These are phyloP conservation scores for Ogataea paraovalis DNA, from an alignment of 805 yeast species.

Conservation along the genomic window DNA sequence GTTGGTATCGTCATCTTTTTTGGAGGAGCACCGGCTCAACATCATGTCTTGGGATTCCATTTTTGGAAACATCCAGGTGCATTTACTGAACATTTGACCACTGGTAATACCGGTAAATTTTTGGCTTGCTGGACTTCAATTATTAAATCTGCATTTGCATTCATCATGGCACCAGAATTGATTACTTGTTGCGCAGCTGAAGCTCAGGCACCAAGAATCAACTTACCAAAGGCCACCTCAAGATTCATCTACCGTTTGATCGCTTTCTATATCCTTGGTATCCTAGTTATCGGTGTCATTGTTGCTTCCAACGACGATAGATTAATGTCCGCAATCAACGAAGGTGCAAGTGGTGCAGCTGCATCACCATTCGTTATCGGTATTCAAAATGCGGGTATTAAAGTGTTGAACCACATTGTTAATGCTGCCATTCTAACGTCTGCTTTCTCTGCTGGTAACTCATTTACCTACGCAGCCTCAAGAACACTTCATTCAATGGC, in stretches of 20 bases:
- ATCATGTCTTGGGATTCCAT: slow-evolving; percentile 61
- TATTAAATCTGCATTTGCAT: slow-evolving; percentile 63
- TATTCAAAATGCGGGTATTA: slow-evolving; percentile 56
- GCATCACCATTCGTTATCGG: slow-evolving; percentile 68
- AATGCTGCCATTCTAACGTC: slow-evolving; percentile 60
- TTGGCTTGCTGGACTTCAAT: slow-evolving; percentile 60
- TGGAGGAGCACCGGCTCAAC: slow-evolving; percentile 56
- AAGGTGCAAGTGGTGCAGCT: slow-evolving; percentile 49
- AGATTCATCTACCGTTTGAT: slow-evolving; percentile 59
- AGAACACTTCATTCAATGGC: slow-evolving; percentile 41
- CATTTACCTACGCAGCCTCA: slow-evolving; percentile 39
- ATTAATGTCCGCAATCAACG: slow-evolving; percentile 40
- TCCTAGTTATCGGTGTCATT: slow-evolving; percentile 55
- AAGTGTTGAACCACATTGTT: slow-evolving; percentile 55
- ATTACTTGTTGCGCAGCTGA: slow-evolving; percentile 58
- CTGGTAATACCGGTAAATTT: slow-evolving; percentile 58
- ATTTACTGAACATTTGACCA: slow-evolving; percentile 46
- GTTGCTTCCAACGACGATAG: slow-evolving; percentile 50
- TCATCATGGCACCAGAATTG: slow-evolving; percentile 61
- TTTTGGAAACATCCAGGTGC: slow-evolving; percentile 51
- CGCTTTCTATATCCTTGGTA: slow-evolving; percentile 54
- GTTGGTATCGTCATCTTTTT: slow-evolving; percentile 52
- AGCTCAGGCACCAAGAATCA: slow-evolving; percentile 53
- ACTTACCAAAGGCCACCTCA: slow-evolving; percentile 57
- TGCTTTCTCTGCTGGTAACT: slow-evolving; percentile 49